Base-by-base conservation (phyloP, 2,329 filamentous ascomycete genomes). In the Gaeumannomyces tritici region DNA sequence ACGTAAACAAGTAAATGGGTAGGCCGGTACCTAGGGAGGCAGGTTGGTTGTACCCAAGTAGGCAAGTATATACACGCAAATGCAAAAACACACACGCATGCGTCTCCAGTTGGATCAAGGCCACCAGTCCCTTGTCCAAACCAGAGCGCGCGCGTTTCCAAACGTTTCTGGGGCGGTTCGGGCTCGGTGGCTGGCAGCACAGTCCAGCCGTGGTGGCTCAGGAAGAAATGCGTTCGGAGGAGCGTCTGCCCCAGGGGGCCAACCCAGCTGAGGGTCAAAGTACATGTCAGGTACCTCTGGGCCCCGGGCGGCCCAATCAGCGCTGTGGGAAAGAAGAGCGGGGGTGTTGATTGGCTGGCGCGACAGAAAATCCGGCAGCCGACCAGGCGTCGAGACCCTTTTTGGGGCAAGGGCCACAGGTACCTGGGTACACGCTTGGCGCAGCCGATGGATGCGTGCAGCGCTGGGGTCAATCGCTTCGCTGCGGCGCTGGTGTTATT, bases 401-500 rank as follows among this genome's bases (percentile, higher is more conserved):
- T 51, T 51, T 21, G 42, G 42, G 21, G 42, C 11, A 12, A 24
- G 42, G n/a, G 42, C 42, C 29, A n/a, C 18, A 31, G 56, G 60
- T 59, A 62, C 62, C 24, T 33, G 60, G 59, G 57, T 62, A 65
- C 62, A 51, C 24, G 58, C 35, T 31, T 18, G 47, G 8, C 33
- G 31, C 54, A 56, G 56, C 27, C 26, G 18, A 26, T 57, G 55
- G 55, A 26, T 57, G 55, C 18, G n/a, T 57, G 61, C 62, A 58
- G 64, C 4, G 42, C 42, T n/a, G 42, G 42, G 42, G 42, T 51
- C 42, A 51, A 63, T 65, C 63, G 63, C 59, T 61, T 60, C 63
- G 65, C 63, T 64, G 62, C n/a, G 42, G 42, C 55, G 67, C 65
- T 68, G 66, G 67, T 68, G 67, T 68, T 67, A 68, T 66, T 68